Base-by-base conservation (phyloP, 163 green algal genomes). In the Chloromonas sp. region DNA sequence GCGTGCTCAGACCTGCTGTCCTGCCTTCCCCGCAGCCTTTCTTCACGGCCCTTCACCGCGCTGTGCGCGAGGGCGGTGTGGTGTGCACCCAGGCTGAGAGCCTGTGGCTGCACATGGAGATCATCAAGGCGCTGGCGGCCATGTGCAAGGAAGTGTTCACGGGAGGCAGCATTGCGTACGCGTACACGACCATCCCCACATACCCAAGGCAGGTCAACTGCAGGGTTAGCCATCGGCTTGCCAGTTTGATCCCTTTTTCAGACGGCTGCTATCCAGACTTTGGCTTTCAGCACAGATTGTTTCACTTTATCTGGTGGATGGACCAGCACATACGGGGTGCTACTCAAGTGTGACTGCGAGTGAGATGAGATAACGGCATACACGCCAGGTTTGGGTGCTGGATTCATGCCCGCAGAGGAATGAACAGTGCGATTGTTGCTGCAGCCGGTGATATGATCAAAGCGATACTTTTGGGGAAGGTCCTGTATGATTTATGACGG, bases 111-210 rank as follows among this genome's bases (percentile, higher is more conserved):
- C 97, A 99, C 90, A 87, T 99, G 74, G 90, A 95, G 79, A 97
- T 99, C 88, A 99, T 99, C 90, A 94, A 97, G 89, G 89, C 93
- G 59, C 92, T 99, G 62, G 94, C 94, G 0, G 74, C 84, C 83
- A 98, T 98, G 94, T 99, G 96, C 89, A 89, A 88, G 3, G n/a
- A 89, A 15, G 88, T 94, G 58, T 99, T 99, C 88, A 84, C 83
- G 74, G 94, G 91, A n/a, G 97, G 97, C 80, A 90, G 84, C 60
- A 94, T 99, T 13, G 91, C 94, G 36, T 99, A 99, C 89, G 97
- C 92, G 1, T 98, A 94, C 92, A 98, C 94, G 85, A 98, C 95
- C 89, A 98, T 99, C 82, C 97, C 97, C 57, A 99, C 97, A 58
- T 99, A 99, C 90, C 97, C 97, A 82, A 96, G 91, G 62, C 82